Evolutionary conservation across 371 early-diverging fungal species (phyloP), one percentile per base, ranked within the genome.

Genomic region (Rhizopus arrhizus): DNA sequence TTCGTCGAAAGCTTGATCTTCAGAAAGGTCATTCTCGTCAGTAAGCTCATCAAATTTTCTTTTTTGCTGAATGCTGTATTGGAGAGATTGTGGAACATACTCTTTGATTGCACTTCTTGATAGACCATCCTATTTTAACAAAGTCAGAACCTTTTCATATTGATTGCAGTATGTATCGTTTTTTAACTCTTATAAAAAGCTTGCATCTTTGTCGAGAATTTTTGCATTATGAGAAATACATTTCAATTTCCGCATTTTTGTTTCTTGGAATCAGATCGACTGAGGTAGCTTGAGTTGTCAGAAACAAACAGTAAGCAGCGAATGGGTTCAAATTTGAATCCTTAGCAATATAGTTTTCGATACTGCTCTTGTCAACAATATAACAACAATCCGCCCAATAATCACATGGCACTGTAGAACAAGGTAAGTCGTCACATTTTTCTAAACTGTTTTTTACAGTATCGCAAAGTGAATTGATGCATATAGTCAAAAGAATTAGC

Each of bases 381-480:
- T 56, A 56, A 11, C 56, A 56, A 56, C 35, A 45, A 56, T 47
- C 28, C 6, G 56, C 45, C 45, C 56, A 56, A 56, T 56, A 56
- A 47, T 45, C 47, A 56, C 47, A 45, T 56, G 46, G 56, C 47
- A 8, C 46, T 46, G 47, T 46, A 47, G 10, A 34, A 47, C 47
- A 45, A 47, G 46, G 56, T 46, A 55, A 47, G 46, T 46, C 35
- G 10, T 46, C 35, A 45, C 56, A 46, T 31, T 56, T 46, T 46
- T 56, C 36, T 22, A 46, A 47, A 45, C 11, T 15, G 31, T 56
- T 56, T 35, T 56, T 46, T 8, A 46, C 36, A 0, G 58, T 35
- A 57, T 9, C 49, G 58, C 58, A 57, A 57, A 57, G 40, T 6
- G 58, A 57, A 3, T 57, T 57, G 47, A 57, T 47, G 38, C 58